A percentile compares a stretch with the other conserved stretches of the same genome.
Evolutionary conservation across 78 protist genomes (phyloP).

Genomic region (Isochrysis galbana): DNA sequence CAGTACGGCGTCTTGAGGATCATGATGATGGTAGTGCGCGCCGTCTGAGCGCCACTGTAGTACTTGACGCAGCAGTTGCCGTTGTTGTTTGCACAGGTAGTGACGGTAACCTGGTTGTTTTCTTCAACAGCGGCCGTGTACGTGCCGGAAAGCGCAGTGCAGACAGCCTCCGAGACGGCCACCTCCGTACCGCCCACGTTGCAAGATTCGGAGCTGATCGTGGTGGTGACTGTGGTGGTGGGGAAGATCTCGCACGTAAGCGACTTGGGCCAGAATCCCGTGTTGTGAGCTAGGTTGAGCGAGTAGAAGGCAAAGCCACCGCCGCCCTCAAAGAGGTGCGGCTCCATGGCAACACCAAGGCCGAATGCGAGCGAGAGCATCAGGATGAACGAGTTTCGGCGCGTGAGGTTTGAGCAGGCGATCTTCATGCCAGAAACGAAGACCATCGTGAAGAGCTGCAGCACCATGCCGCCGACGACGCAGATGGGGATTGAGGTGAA

Average conservation of each 20-base stretch:
- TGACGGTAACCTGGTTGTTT: neutral
- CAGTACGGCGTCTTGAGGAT: constrained; percentile 45
- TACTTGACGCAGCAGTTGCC: neutral
- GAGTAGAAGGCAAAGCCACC: neutral
- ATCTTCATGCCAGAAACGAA: neutral
- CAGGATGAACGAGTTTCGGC: constrained; percentile 38
- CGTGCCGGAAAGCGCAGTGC: neutral
- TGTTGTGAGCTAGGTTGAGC: neutral
- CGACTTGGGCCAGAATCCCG: neutral
- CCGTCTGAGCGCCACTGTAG: neutral
- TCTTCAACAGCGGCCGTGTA: neutral
- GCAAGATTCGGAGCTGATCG: neutral
- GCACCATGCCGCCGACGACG: constrained; percentile 44
- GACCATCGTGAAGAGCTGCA: constrained; percentile 17
- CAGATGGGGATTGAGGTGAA: constrained; percentile 30
- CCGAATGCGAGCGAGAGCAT: neutral
- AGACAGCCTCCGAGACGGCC: neutral
- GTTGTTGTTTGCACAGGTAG: neutral
- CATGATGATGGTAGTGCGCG: neutral
- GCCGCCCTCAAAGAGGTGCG: neutral
- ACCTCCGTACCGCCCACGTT: neutral
- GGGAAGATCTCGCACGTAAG: neutral
- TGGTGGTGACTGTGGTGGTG: neutral
- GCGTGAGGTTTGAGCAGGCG: neutral
- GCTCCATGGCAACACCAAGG: constrained; percentile 29